Percentiles rank a stretch among this genome's conserved stretches.
phyloP scores from a whole-genome alignment of 2,329 filamentous ascomycete species.

The Apiospora phragmitis region DNA sequence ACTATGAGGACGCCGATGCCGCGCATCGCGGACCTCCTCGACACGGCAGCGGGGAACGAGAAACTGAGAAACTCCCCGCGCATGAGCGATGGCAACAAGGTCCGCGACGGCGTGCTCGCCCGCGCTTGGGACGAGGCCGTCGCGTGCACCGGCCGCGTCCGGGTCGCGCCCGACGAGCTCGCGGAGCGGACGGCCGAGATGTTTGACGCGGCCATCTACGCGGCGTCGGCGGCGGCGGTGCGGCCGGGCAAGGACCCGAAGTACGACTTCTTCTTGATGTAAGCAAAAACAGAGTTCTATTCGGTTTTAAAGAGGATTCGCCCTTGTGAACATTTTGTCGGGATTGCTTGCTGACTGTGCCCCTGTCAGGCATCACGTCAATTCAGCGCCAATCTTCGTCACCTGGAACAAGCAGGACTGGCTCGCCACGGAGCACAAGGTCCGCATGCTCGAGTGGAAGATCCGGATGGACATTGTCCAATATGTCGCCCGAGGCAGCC shows the following conservation, averaged over 20 bases:
- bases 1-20: slow-evolving; percentile 33
- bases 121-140: slow-evolving; percentile 66
- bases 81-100: slow-evolving; percentile 59
- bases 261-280: slow-evolving; percentile 78
- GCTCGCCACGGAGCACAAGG: slow-evolving; percentile 61
- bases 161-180: slow-evolving; percentile 56
- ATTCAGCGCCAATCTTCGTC: slow-evolving; percentile 71
- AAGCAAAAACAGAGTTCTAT: slow-evolving; percentile 28
- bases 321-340: not conserved
- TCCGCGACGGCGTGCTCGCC: slow-evolving; percentile 67
- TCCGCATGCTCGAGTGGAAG: slow-evolving; percentile 79
- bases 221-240: slow-evolving; percentile 58
- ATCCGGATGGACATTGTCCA: slow-evolving; percentile 71
- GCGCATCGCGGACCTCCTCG: slow-evolving; percentile 59
- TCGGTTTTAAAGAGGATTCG: not conserved
- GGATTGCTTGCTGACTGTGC: slow-evolving; percentile 19
- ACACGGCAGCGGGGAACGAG: slow-evolving; percentile 56
- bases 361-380: slow-evolving; percentile 73
- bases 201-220: slow-evolving; percentile 61
- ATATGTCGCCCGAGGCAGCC: slow-evolving; percentile 69
- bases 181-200: slow-evolving; percentile 60
- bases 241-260: slow-evolving; percentile 65
- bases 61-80: slow-evolving; percentile 56
- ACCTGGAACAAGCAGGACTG: slow-evolving; percentile 62
- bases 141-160: slow-evolving; percentile 58